These are phyloP conservation scores for Salix exigua DNA, from an alignment of 345 rosid genomes.

Conservation along the genomic window DNA sequence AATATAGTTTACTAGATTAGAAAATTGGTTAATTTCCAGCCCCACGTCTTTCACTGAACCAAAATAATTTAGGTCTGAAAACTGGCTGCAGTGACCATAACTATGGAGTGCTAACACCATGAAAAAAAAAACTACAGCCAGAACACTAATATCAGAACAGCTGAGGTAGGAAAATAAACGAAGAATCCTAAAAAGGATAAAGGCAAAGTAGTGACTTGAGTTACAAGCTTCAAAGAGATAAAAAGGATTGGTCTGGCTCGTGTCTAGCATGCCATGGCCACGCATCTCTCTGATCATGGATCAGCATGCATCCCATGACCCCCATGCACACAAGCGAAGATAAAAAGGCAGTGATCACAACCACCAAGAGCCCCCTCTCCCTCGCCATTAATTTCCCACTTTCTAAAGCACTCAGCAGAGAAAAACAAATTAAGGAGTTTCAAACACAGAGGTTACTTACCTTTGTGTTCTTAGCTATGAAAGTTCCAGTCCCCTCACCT, in stretches of 20 bases:
- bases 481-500: slow-evolving; percentile 50
- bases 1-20: neutral
- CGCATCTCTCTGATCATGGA: slow-evolving; percentile 22
- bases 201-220: slow-evolving; percentile 30
- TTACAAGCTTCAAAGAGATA: slow-evolving; percentile 28
- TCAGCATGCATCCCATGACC: neutral
- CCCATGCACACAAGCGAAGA: slow-evolving; percentile 43
- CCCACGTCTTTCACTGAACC: neutral
- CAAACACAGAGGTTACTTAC: neutral
- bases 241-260: slow-evolving; percentile 12
- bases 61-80: neutral
- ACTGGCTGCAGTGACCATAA: neutral
- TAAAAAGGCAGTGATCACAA: slow-evolving; percentile 51
- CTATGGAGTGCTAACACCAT: neutral
- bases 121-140: too few relatives aligned
- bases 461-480: slow-evolving; percentile 40
- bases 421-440: neutral
- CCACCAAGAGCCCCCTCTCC: slow-evolving; percentile 48
- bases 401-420: neutral
- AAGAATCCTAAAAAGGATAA: slow-evolving; percentile 35
- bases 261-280: slow-evolving; percentile 27
- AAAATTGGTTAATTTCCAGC: neutral
- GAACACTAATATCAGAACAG: neutral
- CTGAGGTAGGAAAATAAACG: neutral
- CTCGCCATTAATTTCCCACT: slow-evolving; percentile 15